Conservation (phyloP, 2,329 filamentous ascomycete species). For the Nigrospora osmanthi region DNA sequence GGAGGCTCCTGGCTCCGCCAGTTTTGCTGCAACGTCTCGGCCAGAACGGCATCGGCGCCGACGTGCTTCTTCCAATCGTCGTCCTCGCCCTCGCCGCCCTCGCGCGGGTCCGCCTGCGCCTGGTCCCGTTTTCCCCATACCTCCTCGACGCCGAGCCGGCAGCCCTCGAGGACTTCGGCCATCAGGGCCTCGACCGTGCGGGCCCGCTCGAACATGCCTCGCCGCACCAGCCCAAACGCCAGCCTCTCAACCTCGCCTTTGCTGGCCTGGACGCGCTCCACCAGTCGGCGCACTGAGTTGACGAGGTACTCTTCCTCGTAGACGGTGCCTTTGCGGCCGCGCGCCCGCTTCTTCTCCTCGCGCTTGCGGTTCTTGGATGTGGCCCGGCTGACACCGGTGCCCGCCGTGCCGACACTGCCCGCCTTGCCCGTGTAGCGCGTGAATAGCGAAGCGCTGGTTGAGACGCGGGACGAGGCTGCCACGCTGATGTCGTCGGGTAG, state of each 20-base stretch:
- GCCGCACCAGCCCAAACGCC: conserved; percentile 67
- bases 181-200: conserved; percentile 68
- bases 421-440: conserved; percentile 78
- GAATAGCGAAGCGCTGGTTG: conserved; percentile 82
- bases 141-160: conserved; percentile 57
- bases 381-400: conserved; percentile 66
- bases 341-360: conserved; percentile 90
- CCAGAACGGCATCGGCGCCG: conserved; percentile 45
- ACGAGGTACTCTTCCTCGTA: conserved; percentile 98
- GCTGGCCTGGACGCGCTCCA: conserved; percentile 71
- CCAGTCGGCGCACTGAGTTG: conserved; percentile 73
- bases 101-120: conserved; percentile 5
- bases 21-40: conserved; percentile 39
- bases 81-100: conserved; percentile 1
- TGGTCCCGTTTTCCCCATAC: conserved; percentile 45
- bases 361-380: conserved; percentile 82
- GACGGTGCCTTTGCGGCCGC: conserved; percentile 92
- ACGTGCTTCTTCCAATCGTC: conserved; percentile 17
- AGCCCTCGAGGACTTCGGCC: conserved; percentile 65
- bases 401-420: conserved; percentile 56
- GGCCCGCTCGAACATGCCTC: conserved; percentile 84
- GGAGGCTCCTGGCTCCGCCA: conserved; percentile 39
- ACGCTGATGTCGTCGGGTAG: conserved; percentile 89
- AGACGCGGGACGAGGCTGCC: conserved; percentile 71
- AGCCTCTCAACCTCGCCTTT: conserved; percentile 67